Base-by-base conservation (phyloP, 1,139 yeast genomes). In the Suhomyces guaymorum region DNA sequence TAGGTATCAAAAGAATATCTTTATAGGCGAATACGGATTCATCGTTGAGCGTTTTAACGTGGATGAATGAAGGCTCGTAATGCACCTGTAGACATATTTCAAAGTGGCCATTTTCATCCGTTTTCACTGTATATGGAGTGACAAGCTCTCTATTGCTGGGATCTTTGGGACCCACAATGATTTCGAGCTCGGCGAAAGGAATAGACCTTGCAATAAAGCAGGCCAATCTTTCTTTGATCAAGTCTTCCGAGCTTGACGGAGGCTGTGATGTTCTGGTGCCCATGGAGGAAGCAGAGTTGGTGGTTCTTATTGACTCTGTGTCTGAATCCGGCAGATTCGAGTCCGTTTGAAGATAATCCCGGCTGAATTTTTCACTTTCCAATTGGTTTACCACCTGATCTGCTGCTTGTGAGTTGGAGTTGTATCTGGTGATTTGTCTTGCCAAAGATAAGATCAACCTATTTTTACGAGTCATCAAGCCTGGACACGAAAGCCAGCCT, bases 401-500 rank as follows among this genome's bases (percentile, higher is more conserved):
- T 16, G 59, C 33, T 4, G 45, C 32, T 2, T 51, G 51, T 15
- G 52, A 42, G 12, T 50, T 47, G 3, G 55, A 43, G 30, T 55
- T 57, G 41, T 57, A 60, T 42, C 80, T 78, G 3, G 86, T 76
- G 37, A 87, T 66, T 53, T 84, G 88, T 46, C 79, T 78, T 2
- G 90, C 86, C 23, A 89, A 63, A 1, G 89, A 73, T 24, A 84
- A 54, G 21, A 88, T 66, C 35, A 89, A 58, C 44, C 82, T 64
- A 54, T 88, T 85, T 51, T 84, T 85, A 32, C 95, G 66, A 19
- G 78, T 75, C 69, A 80, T 73, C 7, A 72, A 67, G 1, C 92
- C 94, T 1, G 89, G 89, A 28, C 86, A 69, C 39, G 72, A 78
- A 7, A 87, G 70, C 75, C 84, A 77, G 3, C 96, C 96, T 30